phyloP scores from a whole-genome alignment of 805 yeast species.

The Lipomyces yamadae region DNA sequence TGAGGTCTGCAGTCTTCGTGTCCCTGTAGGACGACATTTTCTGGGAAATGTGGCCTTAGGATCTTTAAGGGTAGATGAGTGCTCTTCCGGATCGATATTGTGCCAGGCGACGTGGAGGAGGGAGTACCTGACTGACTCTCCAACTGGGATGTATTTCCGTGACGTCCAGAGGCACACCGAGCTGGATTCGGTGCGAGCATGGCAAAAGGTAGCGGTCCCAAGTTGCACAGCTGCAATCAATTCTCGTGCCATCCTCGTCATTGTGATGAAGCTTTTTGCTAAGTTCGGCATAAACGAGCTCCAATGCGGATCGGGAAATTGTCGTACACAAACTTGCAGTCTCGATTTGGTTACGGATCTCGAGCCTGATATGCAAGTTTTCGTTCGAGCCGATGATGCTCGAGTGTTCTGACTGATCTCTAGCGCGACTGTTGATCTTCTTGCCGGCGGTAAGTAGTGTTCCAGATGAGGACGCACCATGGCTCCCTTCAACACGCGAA shows the following conservation, averaged over 20 bases:
- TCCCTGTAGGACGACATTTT: background rate
- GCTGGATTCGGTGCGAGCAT: background rate
- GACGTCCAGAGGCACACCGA: background rate
- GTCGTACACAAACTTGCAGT: background rate
- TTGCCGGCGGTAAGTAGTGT: background rate
- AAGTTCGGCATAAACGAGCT: background rate
- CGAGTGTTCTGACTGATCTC: background rate
- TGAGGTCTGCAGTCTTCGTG: background rate
- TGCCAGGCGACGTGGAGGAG: background rate
- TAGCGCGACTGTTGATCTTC: background rate
- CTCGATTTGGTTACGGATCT: background rate
- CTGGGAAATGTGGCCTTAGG: background rate
- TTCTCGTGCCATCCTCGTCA: background rate
- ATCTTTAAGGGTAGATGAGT: background rate
- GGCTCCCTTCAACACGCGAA: background rate
- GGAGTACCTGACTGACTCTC: background rate
- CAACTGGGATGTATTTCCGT: background rate
- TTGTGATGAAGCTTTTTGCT: background rate
- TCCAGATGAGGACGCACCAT: background rate
- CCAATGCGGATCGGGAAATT: background rate
- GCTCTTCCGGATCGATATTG: background rate
- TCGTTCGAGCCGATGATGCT: background rate
- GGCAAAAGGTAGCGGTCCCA: background rate
- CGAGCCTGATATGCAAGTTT: background rate
- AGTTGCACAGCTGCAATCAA: background rate